phyloP scores from a whole-genome alignment of 495 filamentous ascomycete genomes.

The Lasiosphaeria miniovina region DNA sequence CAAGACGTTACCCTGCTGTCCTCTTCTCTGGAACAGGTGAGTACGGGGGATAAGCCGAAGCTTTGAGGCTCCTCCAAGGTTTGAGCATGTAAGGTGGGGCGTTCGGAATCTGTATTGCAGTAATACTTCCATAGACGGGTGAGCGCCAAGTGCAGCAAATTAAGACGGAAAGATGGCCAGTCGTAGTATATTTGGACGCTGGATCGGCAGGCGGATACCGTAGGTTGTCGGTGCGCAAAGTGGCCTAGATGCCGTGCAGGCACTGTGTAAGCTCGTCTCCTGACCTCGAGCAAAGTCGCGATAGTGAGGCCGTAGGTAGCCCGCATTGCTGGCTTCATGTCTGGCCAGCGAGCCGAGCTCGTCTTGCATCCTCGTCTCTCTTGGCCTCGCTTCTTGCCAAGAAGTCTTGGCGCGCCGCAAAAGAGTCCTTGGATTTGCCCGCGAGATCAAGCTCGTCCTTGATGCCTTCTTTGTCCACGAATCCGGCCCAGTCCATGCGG shows the following conservation, averaged over 20 bases:
- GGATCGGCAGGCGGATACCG: no score
- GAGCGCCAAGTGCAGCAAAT: no score
- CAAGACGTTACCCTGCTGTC: constrained; percentile 34
- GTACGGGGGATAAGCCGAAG: constrained; percentile 14
- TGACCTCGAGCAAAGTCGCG: no score
- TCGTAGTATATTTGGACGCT: no score
- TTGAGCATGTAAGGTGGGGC: neutral
- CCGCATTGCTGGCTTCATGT: neutral
- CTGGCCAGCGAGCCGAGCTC: constrained; percentile 56
- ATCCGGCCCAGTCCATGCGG: constrained; percentile 89
- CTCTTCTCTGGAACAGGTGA: constrained; percentile 6
- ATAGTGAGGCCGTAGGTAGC: no score
- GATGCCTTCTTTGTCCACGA: constrained; percentile 89
- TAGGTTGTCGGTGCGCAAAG: no score
- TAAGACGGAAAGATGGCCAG: no score
- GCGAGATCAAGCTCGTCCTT: constrained; percentile 83
- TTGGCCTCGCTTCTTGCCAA: constrained; percentile 75
- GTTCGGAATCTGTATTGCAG: no score
- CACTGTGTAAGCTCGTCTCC: no score
- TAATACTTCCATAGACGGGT: no score
- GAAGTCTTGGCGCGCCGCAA: constrained; percentile 82
- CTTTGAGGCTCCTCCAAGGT: constrained; percentile 14
- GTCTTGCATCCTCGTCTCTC: constrained; percentile 71
- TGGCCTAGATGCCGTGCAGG: no score
- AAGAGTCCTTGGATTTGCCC: constrained; percentile 80